Conservation (phyloP, 495 filamentous ascomycete species). For the Daldinia decipiens region DNA sequence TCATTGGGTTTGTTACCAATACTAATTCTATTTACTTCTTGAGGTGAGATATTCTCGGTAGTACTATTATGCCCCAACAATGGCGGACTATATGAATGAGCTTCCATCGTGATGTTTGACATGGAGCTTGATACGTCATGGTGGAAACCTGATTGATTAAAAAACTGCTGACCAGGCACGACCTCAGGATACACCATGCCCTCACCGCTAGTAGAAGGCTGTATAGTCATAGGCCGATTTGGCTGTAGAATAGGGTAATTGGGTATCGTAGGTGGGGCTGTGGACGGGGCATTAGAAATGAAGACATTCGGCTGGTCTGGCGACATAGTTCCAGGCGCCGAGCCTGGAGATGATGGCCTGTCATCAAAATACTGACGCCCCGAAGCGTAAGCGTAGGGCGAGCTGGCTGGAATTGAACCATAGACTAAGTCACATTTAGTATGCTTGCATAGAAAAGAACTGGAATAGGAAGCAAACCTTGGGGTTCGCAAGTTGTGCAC, state of each 20-base stretch:
- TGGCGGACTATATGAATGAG: constrained; percentile 27
- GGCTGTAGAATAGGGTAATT: constrained; percentile 56
- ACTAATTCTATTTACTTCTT: constrained; percentile 36
- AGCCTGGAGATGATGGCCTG: constrained; percentile 45
- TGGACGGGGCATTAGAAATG: constrained; percentile 45
- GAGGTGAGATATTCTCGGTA: constrained; percentile 16
- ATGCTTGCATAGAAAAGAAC: constrained; percentile 17
- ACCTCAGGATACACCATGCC: constrained; percentile 58
- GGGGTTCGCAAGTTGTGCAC: constrained; percentile 53
- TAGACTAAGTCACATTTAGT: constrained; percentile 47
- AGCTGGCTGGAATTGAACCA: constrained; percentile 47
- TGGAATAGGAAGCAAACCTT: constrained; percentile 46
- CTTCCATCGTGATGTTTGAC: constrained; percentile 34
- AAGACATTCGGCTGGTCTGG: constrained; percentile 46
- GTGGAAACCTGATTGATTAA: constrained; percentile 36
- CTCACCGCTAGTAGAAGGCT: constrained; percentile 53
- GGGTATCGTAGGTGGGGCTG: constrained; percentile 51
- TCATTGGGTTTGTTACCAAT: constrained; percentile 30
- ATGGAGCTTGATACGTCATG: constrained; percentile 37
- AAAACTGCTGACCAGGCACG: constrained; percentile 45
- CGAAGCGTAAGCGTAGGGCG: constrained; percentile 49
- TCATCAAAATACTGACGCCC: constrained; percentile 47
- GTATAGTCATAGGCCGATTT: constrained; percentile 48
- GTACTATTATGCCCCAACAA: constrained; percentile 30
- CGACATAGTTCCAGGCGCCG: constrained; percentile 41